Conservation (phyloP, 345 rosid species). For the Angophora floribunda region DNA sequence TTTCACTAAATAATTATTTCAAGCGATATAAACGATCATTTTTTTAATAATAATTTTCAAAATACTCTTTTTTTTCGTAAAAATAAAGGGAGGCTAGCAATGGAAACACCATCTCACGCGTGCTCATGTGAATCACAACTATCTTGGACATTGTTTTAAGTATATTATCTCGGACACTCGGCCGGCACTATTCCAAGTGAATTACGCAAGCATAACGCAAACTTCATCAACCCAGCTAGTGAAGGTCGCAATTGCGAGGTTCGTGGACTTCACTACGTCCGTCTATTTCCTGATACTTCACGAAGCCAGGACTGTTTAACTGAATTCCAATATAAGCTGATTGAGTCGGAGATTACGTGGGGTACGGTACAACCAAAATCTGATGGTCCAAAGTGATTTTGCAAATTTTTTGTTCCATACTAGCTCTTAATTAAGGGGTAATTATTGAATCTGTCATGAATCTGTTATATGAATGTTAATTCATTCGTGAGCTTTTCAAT, state of each 20-base stretch:
- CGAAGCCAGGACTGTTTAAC: background rate
- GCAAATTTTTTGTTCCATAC: too few relatives aligned
- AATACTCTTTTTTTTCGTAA: background rate
- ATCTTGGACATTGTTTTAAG: background rate
- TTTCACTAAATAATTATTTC: background rate
- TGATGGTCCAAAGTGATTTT: too few relatives aligned
- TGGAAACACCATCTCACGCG: background rate
- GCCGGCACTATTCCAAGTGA: rapidly evolving
- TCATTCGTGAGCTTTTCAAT: too few relatives aligned
- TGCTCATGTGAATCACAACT: background rate
- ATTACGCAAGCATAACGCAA: background rate
- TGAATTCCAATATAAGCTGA: background rate
- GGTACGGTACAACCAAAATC: too few relatives aligned
- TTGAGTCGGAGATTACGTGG: background rate
- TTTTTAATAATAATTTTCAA: background rate
- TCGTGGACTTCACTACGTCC: background rate
- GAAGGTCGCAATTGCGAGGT: background rate
- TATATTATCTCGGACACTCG: background rate
- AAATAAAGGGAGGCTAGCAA: background rate
- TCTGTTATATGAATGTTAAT: too few relatives aligned
- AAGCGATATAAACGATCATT: rapidly evolving
- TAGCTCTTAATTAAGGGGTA: too few relatives aligned
- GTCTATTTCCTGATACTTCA: background rate
- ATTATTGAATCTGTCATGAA: too few relatives aligned
- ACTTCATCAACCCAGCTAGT: background rate